Conservation (phyloP, 2,329 filamentous ascomycete species). For the Cryphonectria naterciae region DNA sequence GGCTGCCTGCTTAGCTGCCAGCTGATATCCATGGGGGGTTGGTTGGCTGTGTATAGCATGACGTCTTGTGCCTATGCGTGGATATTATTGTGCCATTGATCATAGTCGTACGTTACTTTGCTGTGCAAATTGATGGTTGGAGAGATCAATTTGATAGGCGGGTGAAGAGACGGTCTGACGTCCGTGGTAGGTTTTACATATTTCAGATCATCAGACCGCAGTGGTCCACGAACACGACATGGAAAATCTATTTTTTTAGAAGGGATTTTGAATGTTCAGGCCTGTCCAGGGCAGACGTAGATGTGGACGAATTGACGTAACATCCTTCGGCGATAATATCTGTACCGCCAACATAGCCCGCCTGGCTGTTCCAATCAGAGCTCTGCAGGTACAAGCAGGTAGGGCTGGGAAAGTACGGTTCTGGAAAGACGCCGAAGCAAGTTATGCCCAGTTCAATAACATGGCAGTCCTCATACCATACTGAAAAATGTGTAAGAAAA, state of each 20-base stretch:
- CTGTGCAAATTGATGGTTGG: background rate
- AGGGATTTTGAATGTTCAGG: background rate
- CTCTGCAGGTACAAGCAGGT: background rate
- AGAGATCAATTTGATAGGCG: background rate
- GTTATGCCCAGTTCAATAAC: background rate
- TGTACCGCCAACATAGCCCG: slow-evolving; percentile 14
- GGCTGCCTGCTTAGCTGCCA: slow-evolving; percentile 1
- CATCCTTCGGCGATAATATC: slow-evolving; percentile 13
- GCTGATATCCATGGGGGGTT: background rate
- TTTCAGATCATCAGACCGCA: background rate
- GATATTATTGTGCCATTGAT: background rate
- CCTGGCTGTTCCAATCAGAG: background rate
- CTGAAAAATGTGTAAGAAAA: background rate
- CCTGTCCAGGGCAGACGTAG: background rate
- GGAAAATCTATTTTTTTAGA: too few relatives aligned
- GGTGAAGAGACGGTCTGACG: background rate
- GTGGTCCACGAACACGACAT: too few relatives aligned
- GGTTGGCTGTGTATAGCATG: background rate
- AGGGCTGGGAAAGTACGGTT: background rate
- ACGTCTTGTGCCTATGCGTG: background rate
- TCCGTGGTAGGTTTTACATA: background rate
- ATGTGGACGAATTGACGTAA: background rate
- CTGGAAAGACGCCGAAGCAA: background rate
- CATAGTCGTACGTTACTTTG: background rate
- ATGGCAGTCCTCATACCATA: background rate